Evolutionary conservation across 2,329 filamentous ascomycete genomes (phyloP).

Genomic region (Aspergillus eucalypticola): DNA sequence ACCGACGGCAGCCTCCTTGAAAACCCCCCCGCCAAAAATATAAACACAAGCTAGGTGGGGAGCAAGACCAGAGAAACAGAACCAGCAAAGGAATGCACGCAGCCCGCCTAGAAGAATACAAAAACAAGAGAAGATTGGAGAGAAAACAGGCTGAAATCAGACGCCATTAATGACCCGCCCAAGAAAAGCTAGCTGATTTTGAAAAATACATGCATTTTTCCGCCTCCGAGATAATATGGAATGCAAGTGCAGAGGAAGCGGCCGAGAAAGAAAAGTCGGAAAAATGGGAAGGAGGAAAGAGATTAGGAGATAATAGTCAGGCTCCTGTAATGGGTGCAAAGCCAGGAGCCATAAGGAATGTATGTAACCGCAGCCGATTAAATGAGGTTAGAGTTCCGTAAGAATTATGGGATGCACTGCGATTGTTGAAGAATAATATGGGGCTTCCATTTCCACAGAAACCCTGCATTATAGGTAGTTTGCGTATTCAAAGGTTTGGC

Average conservation of each 20-base stretch:
- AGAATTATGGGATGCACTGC: conserved; percentile 4
- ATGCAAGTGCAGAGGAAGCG: neutral
- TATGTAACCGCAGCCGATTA: neutral
- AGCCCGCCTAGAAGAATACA: neutral
- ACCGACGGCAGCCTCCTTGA: neutral
- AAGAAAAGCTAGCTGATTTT: neutral
- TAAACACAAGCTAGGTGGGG: neutral
- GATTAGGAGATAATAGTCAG: neutral
- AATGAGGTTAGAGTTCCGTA: neutral
- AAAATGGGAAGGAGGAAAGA: neutral
- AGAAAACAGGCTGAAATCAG: neutral
- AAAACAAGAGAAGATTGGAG: neutral
- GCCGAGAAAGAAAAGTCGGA: neutral
- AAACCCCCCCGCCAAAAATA: neutral
- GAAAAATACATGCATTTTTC: neutral
- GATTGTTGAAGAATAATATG: neutral
- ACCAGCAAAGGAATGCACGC: neutral
- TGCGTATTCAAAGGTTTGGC: conserved; percentile 33
- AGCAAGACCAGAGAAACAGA: neutral
- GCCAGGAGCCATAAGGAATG: neutral
- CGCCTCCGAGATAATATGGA: neutral
- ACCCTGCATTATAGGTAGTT: conserved; percentile 23
- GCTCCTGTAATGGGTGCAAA: neutral
- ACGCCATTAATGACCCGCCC: conserved; percentile 4
- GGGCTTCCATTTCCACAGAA: neutral